Conservation (phyloP, 805 yeast species). For the Wickerhamiella brachini region DNA sequence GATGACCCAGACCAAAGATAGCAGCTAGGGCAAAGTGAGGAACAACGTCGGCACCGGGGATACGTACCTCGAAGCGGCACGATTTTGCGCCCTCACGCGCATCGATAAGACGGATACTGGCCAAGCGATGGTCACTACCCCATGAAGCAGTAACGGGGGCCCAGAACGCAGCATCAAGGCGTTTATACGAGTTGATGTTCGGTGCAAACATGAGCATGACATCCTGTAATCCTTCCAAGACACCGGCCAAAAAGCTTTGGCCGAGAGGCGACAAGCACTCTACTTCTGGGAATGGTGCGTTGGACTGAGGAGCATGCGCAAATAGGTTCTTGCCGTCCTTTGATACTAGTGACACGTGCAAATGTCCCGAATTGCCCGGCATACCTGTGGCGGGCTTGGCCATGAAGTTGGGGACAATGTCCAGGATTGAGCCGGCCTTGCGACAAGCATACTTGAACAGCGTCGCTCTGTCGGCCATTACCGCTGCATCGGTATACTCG, state of each 20-base stretch:
- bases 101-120: slow-evolving; percentile 23
- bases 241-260: slow-evolving; percentile 24
- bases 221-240: slow-evolving; percentile 22
- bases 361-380: slow-evolving; percentile 27
- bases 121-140: slow-evolving; percentile 26
- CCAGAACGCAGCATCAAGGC: slow-evolving; percentile 25
- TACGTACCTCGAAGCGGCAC: slow-evolving; percentile 24
- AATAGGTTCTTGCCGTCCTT: slow-evolving; percentile 16
- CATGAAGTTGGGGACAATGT: slow-evolving; percentile 25
- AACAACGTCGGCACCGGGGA: slow-evolving; percentile 27
- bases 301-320: slow-evolving; percentile 15
- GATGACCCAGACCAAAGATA: slow-evolving; percentile 21
- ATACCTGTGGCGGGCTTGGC: slow-evolving; percentile 25
- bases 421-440: slow-evolving; percentile 18
- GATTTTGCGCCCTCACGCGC: slow-evolving; percentile 18
- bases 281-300: slow-evolving; percentile 20
- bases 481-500: slow-evolving; percentile 19
- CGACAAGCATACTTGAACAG: slow-evolving; percentile 23
- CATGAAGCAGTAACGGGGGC: slow-evolving; percentile 26
- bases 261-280: slow-evolving; percentile 19
- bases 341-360: slow-evolving; percentile 22
- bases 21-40: slow-evolving; percentile 26
- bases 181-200: slow-evolving; percentile 24
- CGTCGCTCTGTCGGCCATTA: slow-evolving; percentile 23
- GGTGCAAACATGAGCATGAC: slow-evolving; percentile 27